Evolutionary conservation across 2,329 filamentous ascomycete species (phyloP), one percentile per base, ranked within the genome.

Genomic region (Cercospora berteroae): DNA sequence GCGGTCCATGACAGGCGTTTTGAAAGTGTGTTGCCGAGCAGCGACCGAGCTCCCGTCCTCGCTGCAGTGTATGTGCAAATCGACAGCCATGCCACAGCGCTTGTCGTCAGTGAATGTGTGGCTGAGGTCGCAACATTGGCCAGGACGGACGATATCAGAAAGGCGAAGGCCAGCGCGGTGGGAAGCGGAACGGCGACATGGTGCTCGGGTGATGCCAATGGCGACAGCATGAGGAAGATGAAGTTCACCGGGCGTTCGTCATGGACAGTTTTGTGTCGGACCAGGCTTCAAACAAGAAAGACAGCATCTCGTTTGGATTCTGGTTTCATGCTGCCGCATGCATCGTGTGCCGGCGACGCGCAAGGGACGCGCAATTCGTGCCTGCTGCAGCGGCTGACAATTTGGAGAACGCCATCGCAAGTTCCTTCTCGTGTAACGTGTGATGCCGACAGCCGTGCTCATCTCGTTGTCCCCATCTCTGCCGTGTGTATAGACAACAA

Each of bases 81-180:
- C 27, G 76, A 63, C 12, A 76, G 72, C 82, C 82, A 84, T 10
- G 82, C 80, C 20, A 78, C 72, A 5, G 81, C 76, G 29, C 79
- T 78, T 64, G 80, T 79, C 69, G 83, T 77, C 50, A 84, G 78
- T 25, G 68, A 66, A 36, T 71, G 70, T 29, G 67, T 69, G 52
- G 66, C 52, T 36, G 70, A 67, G 10, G 66, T 66, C 16, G 33
- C 62, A 48, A 70, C 58, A 63, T 66, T 57, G n/a, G 70, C 66
- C 48, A 67, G 59, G 55, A 66, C 18, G 10, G 76, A 77, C 64
- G 79, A 72, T 69, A 79, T 63, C 69, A 76, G 72, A 67, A 81
- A 75, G 60, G 78, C 71, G 59, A 77, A 60, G 44, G 78, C 77
- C 20, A 78, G 74, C 50, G 66, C 39, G n/a, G 62, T 29, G 52